phyloP scores from a whole-genome alignment of 371 early-diverging fungal species.

The Capillidium heterosporum region DNA sequence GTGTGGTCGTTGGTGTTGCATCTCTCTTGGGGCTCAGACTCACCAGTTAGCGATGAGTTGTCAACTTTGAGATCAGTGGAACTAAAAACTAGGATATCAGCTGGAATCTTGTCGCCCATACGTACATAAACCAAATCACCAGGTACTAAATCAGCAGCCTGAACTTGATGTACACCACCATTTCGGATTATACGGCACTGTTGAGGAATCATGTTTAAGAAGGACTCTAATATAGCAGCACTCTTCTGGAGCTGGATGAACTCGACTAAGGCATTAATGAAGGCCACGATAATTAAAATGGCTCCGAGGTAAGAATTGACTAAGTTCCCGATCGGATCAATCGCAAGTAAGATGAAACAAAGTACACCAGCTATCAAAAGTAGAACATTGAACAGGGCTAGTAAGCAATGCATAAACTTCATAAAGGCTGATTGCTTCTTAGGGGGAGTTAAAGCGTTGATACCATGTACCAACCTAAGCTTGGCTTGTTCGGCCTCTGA shows the following conservation, averaged over 20 bases:
- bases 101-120: conserved; percentile 89
- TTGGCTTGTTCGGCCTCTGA: conserved; percentile 31
- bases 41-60: conserved; percentile 89
- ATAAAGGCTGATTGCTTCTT: conserved; percentile 50
- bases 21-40: conserved; percentile 82
- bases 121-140: conserved; percentile 78
- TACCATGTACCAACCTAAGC: conserved; percentile 46
- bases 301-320: conserved; percentile 71
- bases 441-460: conserved; percentile 73
- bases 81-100: conserved; percentile 60
- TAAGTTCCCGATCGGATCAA: conserved; percentile 46
- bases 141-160: conserved; percentile 48
- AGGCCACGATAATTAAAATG: conserved; percentile 70
- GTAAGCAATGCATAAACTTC: conserved; percentile 48
- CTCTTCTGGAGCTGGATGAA: conserved; percentile 78
- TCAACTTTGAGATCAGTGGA: conserved; percentile 81
- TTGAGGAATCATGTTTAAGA: conserved; percentile 73
- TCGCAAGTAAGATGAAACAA: conserved; percentile 51
- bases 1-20: conserved; percentile 24
- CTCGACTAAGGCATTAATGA: conserved; percentile 81
- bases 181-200: conserved; percentile 62
- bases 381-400: conserved; percentile 67
- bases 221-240: conserved; percentile 66
- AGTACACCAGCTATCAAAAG: conserved; percentile 66
- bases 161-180: conserved; percentile 31